Conservation (phyloP, 192 early-diverging fungal species). For the Oehlia diaphana region DNA sequence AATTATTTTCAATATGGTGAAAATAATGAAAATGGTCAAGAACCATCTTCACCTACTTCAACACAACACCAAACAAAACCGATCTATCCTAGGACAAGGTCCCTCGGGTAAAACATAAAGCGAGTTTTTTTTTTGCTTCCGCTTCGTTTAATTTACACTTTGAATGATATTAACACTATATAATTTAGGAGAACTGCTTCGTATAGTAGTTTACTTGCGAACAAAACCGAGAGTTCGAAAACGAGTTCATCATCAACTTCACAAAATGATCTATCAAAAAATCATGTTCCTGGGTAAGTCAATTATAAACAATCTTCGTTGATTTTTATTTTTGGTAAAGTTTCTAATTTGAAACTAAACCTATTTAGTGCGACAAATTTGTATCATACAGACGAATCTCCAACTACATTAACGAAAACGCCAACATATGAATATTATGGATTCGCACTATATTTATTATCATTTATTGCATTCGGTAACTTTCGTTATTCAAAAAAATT, state of each 20-base stretch:
- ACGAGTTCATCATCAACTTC: background rate
- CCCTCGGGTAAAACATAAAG: background rate
- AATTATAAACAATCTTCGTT: background rate
- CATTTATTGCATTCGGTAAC: slow-evolving; percentile 67
- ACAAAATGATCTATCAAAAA: background rate
- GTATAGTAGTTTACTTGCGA: background rate
- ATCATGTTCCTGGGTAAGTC: background rate
- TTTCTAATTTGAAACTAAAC: background rate
- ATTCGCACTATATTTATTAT: slow-evolving; percentile 81
- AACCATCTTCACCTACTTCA: background rate
- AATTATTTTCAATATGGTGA: background rate
- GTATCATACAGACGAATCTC: slow-evolving; percentile 27
- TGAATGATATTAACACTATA: background rate
- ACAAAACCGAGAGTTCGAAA: background rate
- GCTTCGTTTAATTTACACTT: background rate
- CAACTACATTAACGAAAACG: slow-evolving; percentile 59
- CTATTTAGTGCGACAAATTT: slow-evolving; percentile 1
- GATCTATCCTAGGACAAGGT: background rate
- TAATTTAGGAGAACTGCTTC: background rate
- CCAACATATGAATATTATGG: slow-evolving; percentile 87
- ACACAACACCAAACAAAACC: background rate
- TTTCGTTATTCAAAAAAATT: background rate
- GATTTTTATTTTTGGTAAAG: background rate
- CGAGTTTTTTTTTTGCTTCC: background rate
- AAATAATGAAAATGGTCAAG: background rate